Conservation (phyloP, 495 filamentous ascomycete species). For the Xylaria scruposa region DNA sequence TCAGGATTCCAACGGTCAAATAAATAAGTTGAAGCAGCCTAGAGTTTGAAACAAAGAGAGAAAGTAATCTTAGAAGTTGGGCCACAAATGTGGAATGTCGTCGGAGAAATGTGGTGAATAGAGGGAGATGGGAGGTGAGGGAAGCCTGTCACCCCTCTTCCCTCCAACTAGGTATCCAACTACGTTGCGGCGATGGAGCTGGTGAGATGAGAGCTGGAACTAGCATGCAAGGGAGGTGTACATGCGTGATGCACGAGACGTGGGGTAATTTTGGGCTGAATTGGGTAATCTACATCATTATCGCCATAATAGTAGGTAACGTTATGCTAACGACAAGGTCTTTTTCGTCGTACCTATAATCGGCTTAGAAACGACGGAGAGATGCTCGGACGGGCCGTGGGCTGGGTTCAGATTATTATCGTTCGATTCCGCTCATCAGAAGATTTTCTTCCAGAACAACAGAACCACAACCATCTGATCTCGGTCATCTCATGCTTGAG, state of each 20-base stretch:
- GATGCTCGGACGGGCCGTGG: slow-evolving; percentile 12
- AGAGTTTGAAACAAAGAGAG: not conserved
- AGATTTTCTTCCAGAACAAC: slow-evolving; percentile 19
- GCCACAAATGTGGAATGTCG: slow-evolving; percentile 21
- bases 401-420: slow-evolving; percentile 22
- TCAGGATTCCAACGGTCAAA: not conserved
- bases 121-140: not conserved
- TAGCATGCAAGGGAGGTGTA: not conserved
- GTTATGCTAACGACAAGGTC: slow-evolving; percentile 20
- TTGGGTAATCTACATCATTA: slow-evolving; percentile 11
- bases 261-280: slow-evolving; percentile 19
- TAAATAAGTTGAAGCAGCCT: slow-evolving; percentile 12
- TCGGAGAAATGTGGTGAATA: slow-evolving; percentile 2
- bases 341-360: slow-evolving; percentile 6
- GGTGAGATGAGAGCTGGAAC: slow-evolving; percentile 6
- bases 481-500: slow-evolving; percentile 22
- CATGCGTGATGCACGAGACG: slow-evolving; percentile 3
- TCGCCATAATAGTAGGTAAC: not conserved
- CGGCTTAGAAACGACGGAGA: slow-evolving; percentile 7
- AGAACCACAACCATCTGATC: slow-evolving; percentile 19
- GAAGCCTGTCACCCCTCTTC: not conserved
- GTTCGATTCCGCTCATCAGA: slow-evolving; percentile 24
- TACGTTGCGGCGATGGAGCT: slow-evolving; percentile 4
- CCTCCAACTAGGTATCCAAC: slow-evolving; percentile 10
- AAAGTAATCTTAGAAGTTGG: not conserved